These are phyloP conservation scores for Nakazawaea anatomiae DNA, from an alignment of 805 yeast species.

Conservation along the genomic window DNA sequence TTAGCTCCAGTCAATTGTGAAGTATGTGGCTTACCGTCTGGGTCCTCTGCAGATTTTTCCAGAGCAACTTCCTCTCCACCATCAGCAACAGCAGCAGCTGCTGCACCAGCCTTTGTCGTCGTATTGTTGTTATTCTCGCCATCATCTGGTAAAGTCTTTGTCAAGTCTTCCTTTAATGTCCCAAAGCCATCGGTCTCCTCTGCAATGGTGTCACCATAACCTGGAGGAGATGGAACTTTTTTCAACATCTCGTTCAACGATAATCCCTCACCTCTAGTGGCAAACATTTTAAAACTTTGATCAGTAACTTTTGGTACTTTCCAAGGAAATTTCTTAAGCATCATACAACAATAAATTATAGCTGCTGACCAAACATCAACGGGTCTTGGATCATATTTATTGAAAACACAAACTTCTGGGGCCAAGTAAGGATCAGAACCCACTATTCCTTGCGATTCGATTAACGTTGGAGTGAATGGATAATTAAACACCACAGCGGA, in stretches of 20 bases:
- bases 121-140: no score
- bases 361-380: slow-evolving; percentile 94
- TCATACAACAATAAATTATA: slow-evolving; percentile 88
- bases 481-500: slow-evolving; percentile 88
- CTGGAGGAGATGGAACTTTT: slow-evolving; percentile 44
- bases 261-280: slow-evolving; percentile 64
- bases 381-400: slow-evolving; percentile 85
- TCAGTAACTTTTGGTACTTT: slow-evolving; percentile 81
- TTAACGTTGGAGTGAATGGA: slow-evolving; percentile 68
- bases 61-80: neutral
- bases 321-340: slow-evolving; percentile 90
- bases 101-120: no score
- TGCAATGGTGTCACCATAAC: slow-evolving; percentile 15
- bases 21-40: slow-evolving; percentile 38
- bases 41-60: slow-evolving; percentile 13
- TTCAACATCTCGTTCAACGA: slow-evolving; percentile 60
- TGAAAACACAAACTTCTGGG: slow-evolving; percentile 83
- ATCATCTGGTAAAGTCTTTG: slow-evolving; percentile 12
- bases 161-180: slow-evolving; percentile 9
- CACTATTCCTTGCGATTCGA: slow-evolving; percentile 79
- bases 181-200: slow-evolving; percentile 8
- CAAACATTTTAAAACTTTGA: slow-evolving; percentile 76
- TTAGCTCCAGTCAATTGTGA: slow-evolving; percentile 67
- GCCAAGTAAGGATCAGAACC: slow-evolving; percentile 90
- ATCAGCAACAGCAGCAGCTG: neutral